Percentiles rank a stretch among this genome's conserved stretches.
Evolutionary conservation across 495 filamentous ascomycete species (phyloP).

Genomic region (Saxophila tyrrhenica): DNA sequence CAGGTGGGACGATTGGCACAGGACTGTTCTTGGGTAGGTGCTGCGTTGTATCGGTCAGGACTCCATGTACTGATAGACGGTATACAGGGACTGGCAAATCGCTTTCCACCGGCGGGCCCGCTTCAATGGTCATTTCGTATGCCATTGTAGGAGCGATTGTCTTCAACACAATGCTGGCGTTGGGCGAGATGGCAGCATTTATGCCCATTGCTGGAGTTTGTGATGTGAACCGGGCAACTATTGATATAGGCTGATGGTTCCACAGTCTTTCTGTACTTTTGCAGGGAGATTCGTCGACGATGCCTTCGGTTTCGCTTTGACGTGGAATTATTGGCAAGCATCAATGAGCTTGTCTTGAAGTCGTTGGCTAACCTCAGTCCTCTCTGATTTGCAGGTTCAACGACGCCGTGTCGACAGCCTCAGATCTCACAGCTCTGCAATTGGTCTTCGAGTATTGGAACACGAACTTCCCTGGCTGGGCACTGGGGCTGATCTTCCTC

Average conservation of each 20-base stretch:
- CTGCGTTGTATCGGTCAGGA: too few relatives aligned
- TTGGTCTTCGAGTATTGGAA: background rate
- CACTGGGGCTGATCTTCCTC: background rate
- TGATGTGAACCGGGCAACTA: slow-evolving; percentile 5
- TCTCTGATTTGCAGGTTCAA: slow-evolving; percentile 40
- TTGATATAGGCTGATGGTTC: background rate
- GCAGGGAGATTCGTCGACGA: slow-evolving; percentile 49
- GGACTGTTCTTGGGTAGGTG: slow-evolving; percentile 3
- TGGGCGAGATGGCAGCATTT: slow-evolving; percentile 55
- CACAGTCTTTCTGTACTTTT: slow-evolving; percentile 44
- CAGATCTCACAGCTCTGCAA: background rate
- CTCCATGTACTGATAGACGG: too few relatives aligned
- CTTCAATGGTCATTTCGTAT: slow-evolving; percentile 55
- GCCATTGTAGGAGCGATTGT: slow-evolving; percentile 47
- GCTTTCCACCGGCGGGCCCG: slow-evolving; percentile 36
- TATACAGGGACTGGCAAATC: background rate
- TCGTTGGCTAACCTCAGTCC: too few relatives aligned
- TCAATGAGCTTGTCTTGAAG: too few relatives aligned
- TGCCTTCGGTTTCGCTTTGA: slow-evolving; percentile 50
- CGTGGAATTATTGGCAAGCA: slow-evolving; percentile 47
- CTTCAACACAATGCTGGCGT: slow-evolving; percentile 46
- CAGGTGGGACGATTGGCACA: slow-evolving; percentile 7
- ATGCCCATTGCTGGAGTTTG: slow-evolving; percentile 35
- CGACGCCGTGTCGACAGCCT: slow-evolving; percentile 38
- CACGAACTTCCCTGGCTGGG: background rate